Base-by-base conservation (phyloP, 331 rosid species). In the Quercus tomentella region DNA sequence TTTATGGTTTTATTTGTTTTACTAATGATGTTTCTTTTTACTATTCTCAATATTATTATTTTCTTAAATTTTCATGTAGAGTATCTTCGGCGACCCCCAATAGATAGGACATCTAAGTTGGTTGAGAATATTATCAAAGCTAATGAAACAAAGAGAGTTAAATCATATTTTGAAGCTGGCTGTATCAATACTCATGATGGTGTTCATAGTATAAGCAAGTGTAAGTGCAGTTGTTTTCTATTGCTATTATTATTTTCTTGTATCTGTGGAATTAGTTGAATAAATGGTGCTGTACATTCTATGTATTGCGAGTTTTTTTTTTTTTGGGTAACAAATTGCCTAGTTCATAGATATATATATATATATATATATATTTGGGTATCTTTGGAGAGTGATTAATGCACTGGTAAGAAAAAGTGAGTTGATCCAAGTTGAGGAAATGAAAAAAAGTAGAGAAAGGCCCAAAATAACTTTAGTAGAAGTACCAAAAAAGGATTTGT, bases 101-200 rank as follows among this genome's bases (percentile, higher is more conserved):
- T 92, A 16, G 90, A 89, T 58, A 79, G 77, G 17, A 72, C 87
- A 56, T 88, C 95, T 25, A 76, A 83, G 60, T 82, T 92, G 84
- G 75, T 89, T 51, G 69, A 83, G 79, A 85, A 69, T 57, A 68
- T 92, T 82, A 76, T 91, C 73, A 77, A 57, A 74, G 89, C 89
- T 56, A 91, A 88, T 56, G 86, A 80, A 82, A 91, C 95, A 14
- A 45, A 72, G 86, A 84, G 89, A 76, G 54, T 94, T 70, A 83
- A 78, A 62, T 83, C 88, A 20, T 94, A 94, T 86, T 33, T 92
- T 69, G 87, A 82, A 78, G 88, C 84, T 57, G 93, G 93, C 84
- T 92, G 93, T 66, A 81, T 77, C 78, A 92, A 88, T 9, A 78
- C 79, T 77, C 76, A 79, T 45, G 92, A 92, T 55, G 81, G 77